These are phyloP conservation scores for Boletus fagicola DNA, from an alignment of 768 basidiomycete genomes.

Conservation along the genomic window DNA sequence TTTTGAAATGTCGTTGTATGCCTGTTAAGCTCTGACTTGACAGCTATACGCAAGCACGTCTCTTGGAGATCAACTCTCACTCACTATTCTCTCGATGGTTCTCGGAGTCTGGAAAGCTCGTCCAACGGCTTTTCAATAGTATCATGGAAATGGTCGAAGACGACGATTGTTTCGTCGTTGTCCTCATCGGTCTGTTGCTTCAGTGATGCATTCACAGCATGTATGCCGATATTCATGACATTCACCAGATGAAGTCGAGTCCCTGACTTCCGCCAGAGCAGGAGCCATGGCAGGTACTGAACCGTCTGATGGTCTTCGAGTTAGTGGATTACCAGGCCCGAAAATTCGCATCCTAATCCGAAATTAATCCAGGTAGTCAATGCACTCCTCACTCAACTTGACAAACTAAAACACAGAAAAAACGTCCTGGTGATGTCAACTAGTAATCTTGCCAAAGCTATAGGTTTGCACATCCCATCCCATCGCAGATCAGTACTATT, in stretches of 20 bases:
- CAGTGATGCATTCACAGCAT: not conserved
- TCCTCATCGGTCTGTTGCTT: conserved; percentile 73
- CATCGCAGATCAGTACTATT: not conserved
- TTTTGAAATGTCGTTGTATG: not conserved
- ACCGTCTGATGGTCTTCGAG: conserved; percentile 90
- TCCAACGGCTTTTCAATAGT: conserved; percentile 85
- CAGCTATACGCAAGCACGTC: conserved; percentile 82
- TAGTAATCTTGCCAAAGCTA: conserved; percentile 91
- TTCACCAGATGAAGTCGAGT: conserved; percentile 88
- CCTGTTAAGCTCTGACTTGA: conserved; percentile 1
- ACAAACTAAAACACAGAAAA: conserved; percentile 89
- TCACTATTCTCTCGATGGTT: conserved; percentile 99
- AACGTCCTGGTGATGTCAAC: conserved; percentile 97
- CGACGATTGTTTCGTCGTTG: conserved; percentile 86
- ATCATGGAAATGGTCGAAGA: conserved; percentile 93
- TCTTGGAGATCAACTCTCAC: conserved; percentile 97
- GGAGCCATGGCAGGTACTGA: conserved; percentile 95
- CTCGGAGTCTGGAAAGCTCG: conserved; percentile 97
- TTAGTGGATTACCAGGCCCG: conserved; percentile 34
- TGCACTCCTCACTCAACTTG: conserved; percentile 93
- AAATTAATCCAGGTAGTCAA: conserved; percentile 82
- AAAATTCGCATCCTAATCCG: not conserved
- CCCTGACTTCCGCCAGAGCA: conserved; percentile 89
- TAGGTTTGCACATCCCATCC: conserved; percentile 54
- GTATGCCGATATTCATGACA: conserved; percentile 5